These are phyloP conservation scores for Crithidia fasciculata DNA, from an alignment of 208 protist genomes.

Conservation along the genomic window DNA sequence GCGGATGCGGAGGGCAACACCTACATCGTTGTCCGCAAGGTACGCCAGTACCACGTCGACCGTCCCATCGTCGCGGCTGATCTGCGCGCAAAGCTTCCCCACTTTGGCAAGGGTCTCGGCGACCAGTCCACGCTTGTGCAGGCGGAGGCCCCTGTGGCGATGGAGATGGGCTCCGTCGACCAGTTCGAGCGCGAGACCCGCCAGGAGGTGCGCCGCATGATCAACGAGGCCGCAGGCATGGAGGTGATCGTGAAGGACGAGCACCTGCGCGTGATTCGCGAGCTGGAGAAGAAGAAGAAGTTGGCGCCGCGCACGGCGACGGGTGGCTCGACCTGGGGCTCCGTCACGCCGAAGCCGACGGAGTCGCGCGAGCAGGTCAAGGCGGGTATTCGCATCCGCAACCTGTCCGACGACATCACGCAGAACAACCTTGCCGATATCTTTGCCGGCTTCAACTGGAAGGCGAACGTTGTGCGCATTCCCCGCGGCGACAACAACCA, in stretches of 20 bases:
- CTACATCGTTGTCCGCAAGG: conserved; percentile 74
- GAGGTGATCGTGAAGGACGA: conserved; percentile 69
- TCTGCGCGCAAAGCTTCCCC: conserved; percentile 52
- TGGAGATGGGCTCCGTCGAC: conserved; percentile 83
- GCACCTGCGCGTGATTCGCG: conserved; percentile 48
- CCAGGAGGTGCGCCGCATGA: conserved; percentile 74
- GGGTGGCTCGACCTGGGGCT: conserved; percentile 56
- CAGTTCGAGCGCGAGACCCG: conserved; percentile 75
- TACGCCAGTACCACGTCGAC: conserved; percentile 64
- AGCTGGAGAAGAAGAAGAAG: conserved; percentile 55
- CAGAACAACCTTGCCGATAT: conserved; percentile 78
- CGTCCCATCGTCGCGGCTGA: conserved; percentile 55
- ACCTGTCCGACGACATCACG: conserved; percentile 84
- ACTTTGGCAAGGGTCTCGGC: conserved; percentile 61
- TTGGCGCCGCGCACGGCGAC: conserved; percentile 22
- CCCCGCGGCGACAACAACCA: conserved; percentile 58
- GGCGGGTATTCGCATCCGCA: conserved; percentile 76
- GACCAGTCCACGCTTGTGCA: conserved; percentile 52
- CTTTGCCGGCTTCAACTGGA: conserved; percentile 62
- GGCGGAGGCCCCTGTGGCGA: conserved; percentile 65
- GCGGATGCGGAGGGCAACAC: conserved; percentile 62
- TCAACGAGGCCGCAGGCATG: conserved; percentile 61
- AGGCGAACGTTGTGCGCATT: conserved; percentile 66
- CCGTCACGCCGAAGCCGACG: conserved; percentile 33
- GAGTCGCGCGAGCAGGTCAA: conserved; percentile 44